Conservation (phyloP, 495 filamentous ascomycete genomes). For the Lasiosphaeria miniovina region DNA sequence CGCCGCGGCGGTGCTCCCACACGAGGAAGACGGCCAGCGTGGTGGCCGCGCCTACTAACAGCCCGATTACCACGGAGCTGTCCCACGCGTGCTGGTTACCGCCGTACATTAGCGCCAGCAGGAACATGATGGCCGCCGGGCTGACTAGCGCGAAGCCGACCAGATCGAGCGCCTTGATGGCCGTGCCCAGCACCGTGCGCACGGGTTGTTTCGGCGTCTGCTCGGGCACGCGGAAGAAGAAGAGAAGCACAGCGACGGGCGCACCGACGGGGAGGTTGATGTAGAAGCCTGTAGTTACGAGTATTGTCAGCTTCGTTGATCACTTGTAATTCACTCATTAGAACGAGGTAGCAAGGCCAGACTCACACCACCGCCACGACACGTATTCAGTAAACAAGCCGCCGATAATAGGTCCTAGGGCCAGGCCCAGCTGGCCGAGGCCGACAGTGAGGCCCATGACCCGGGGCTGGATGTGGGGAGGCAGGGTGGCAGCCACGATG, state of each 20-base stretch:
- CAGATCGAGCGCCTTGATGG: constrained; percentile 57
- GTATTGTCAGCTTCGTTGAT: not conserved
- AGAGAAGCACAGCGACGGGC: constrained; percentile 54
- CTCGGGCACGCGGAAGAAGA: constrained; percentile 49
- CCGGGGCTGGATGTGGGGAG: constrained; percentile 25
- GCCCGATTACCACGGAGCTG: constrained; percentile 57
- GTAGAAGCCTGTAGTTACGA: constrained; percentile 52
- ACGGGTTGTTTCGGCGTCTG: constrained; percentile 37
- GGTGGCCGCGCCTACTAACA: constrained; percentile 61
- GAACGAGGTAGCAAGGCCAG: not conserved
- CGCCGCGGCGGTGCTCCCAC: constrained; percentile 57
- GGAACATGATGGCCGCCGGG: constrained; percentile 62
- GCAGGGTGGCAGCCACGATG: constrained; percentile 33
- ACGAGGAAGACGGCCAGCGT: constrained; percentile 56
- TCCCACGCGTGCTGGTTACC: constrained; percentile 63
- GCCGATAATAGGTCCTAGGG: constrained; percentile 62
- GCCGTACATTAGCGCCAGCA: constrained; percentile 79
- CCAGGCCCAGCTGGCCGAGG: constrained; percentile 62
- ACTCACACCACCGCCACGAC: constrained; percentile 56
- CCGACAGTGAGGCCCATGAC: constrained; percentile 60
- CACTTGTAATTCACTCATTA: not conserved
- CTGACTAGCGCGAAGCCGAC: constrained; percentile 62
- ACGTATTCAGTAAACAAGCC: constrained; percentile 47
- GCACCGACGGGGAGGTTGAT: constrained; percentile 70
- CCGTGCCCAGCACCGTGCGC: constrained; percentile 32